Percentiles rank a stretch among this genome's conserved stretches.
These are phyloP conservation scores for Populus hybrid DNA, from an alignment of 441 rosid species.

Conservation along the genomic window DNA sequence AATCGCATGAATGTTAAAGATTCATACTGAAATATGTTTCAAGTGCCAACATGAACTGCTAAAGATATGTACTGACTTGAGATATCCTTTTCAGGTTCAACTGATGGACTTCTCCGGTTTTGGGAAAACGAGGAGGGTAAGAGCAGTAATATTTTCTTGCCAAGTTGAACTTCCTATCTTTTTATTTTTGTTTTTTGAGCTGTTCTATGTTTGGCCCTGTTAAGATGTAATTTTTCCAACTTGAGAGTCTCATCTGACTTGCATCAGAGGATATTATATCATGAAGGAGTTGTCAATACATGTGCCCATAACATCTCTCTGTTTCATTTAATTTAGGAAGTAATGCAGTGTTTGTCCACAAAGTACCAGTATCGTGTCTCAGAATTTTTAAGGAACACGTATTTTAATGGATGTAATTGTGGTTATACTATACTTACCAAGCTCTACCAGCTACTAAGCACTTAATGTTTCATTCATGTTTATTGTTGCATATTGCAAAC, in stretches of 20 bases:
- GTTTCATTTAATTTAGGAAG: neutral
- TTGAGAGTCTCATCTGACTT: conserved; percentile 7
- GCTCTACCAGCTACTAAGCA: neutral
- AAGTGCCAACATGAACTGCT: conserved; percentile 2
- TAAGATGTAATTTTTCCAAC: conserved; percentile 5
- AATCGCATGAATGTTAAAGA: neutral
- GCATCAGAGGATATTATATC: neutral
- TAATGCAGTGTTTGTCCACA: neutral
- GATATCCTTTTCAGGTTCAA: conserved; percentile 67
- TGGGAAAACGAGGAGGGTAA: conserved; percentile 97
- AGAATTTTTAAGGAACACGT: neutral
- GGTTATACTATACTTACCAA: neutral
- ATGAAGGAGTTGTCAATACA: neutral
- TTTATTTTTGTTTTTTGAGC: neutral
- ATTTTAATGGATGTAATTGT: neutral
- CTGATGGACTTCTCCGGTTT: conserved; percentile 92
- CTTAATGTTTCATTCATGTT: neutral
- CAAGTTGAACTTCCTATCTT: neutral
- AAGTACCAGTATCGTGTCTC: neutral
- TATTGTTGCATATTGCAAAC: neutral
- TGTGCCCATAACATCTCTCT: neutral
- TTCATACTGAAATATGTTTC: neutral
- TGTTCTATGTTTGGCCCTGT: neutral
- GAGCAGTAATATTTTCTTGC: conserved; percentile 17
- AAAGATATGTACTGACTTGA: conserved; percentile 10